Percentiles rank a stretch among this genome's conserved stretches.
phyloP scores from a whole-genome alignment of 495 filamentous ascomycete genomes.

The Penicillium bovifimosum region DNA sequence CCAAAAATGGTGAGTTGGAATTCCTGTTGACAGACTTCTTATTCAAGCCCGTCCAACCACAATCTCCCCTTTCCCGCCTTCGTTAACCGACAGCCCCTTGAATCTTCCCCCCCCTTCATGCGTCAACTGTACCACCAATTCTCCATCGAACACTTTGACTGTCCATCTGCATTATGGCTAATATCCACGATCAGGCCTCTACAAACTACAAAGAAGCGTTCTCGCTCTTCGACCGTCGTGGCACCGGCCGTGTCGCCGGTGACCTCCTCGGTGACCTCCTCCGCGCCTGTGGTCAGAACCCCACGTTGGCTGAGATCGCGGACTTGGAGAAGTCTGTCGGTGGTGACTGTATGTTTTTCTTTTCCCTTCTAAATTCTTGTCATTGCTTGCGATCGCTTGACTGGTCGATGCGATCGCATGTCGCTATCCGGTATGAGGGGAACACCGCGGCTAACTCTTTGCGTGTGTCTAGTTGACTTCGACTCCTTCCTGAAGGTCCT shows the following conservation, averaged over 20 bases:
- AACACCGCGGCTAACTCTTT: background rate
- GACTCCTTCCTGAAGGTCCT: slow-evolving; percentile 93
- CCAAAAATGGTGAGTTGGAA: slow-evolving; percentile 11
- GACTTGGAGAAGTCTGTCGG: slow-evolving; percentile 86
- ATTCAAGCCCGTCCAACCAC: slow-evolving; percentile 5
- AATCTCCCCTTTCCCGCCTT: background rate
- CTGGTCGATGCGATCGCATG: background rate
- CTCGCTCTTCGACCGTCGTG: slow-evolving; percentile 97
- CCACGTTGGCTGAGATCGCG: slow-evolving; percentile 82
- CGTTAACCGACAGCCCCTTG: background rate
- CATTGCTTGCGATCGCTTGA: background rate
- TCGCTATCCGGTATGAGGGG: background rate
- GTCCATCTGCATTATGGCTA: slow-evolving; percentile 20
- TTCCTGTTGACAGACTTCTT: slow-evolving; percentile 3
- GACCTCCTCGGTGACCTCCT: slow-evolving; percentile 89
- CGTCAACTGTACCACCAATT: slow-evolving; percentile 2
- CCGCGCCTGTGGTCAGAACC: slow-evolving; percentile 95
- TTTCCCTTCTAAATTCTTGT: background rate
- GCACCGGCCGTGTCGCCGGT: slow-evolving; percentile 79
- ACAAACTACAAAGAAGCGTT: slow-evolving; percentile 99
- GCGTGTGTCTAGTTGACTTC: slow-evolving; percentile 73
- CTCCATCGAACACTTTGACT: slow-evolving; percentile 1
- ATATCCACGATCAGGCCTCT: slow-evolving; percentile 64
- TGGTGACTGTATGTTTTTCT: slow-evolving; percentile 74
- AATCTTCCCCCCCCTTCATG: background rate